Evolutionary conservation across 306 rosid genomes (phyloP).

Genomic region (Castanopsis chinensis): DNA sequence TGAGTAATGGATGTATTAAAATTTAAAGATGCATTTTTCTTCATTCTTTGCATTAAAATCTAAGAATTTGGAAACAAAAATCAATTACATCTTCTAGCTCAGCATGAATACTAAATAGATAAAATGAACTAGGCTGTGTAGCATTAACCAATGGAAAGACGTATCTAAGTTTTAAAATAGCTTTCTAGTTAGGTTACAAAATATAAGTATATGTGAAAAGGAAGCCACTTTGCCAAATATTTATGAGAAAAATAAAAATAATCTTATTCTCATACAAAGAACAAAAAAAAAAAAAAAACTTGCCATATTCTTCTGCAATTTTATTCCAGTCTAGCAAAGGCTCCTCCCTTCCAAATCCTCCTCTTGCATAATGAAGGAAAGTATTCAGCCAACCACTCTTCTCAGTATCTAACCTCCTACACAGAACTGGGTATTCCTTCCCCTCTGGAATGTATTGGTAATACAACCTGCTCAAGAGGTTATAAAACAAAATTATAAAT

Average conservation of each 20-base stretch:
- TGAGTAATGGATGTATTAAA: neutral
- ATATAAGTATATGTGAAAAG: neutral
- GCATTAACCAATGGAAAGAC: neutral
- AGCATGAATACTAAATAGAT: neutral
- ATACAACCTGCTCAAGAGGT: conserved; percentile 61
- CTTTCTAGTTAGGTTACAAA: neutral
- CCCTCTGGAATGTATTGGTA: conserved; percentile 91
- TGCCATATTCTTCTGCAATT: conserved; percentile 74
- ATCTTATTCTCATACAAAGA: neutral
- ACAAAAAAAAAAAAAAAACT: conserved; percentile 24
- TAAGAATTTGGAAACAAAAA: neutral
- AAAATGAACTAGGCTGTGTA: too few species aligned
- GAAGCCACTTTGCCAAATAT: neutral
- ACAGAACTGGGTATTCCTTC: conserved; percentile 80
- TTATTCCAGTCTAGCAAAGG: conserved; percentile 90
- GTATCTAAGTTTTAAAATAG: neutral
- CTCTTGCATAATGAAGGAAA: conserved; percentile 27
- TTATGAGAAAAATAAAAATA: neutral
- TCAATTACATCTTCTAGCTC: neutral
- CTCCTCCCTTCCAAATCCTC: conserved; percentile 44
- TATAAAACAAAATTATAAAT: neutral
- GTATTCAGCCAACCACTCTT: conserved; percentile 41
- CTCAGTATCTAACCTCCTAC: conserved; percentile 50
- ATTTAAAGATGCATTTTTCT: neutral
- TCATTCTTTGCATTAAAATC: neutral